These are phyloP conservation scores for Pseudognaphalium luteoalbum DNA, from an alignment of 129 eudicot genomes.

Conservation along the genomic window DNA sequence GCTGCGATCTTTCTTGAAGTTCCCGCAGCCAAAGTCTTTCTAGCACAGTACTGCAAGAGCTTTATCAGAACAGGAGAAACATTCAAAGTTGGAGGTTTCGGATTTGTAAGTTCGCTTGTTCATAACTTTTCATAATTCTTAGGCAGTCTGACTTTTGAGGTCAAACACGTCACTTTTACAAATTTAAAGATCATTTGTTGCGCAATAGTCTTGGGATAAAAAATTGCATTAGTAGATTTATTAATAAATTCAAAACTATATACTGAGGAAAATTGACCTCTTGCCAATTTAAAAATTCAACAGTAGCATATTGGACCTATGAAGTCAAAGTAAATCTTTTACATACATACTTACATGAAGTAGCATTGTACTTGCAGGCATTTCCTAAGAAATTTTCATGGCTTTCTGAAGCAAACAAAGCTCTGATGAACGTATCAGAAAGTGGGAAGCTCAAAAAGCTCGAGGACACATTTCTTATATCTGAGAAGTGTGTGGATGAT, in stretches of 20 bases:
- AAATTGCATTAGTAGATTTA: neutral
- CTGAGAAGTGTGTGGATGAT: slow-evolving; percentile 33
- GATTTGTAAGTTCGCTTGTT: slow-evolving; percentile 45
- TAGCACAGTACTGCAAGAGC: slow-evolving; percentile 56
- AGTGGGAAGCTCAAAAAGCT: slow-evolving; percentile 33
- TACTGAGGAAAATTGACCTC: neutral
- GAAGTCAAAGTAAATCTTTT: neutral
- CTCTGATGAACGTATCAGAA: slow-evolving; percentile 41
- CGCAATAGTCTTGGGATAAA: neutral
- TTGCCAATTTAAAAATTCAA: neutral
- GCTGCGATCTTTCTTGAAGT: slow-evolving; percentile 52
- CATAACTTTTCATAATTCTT: slow-evolving; percentile 2
- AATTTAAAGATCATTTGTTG: neutral
- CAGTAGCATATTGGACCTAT: neutral
- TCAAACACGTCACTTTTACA: neutral
- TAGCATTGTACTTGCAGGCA: neutral
- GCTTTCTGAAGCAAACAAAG: slow-evolving; percentile 18
- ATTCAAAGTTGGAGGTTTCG: slow-evolving; percentile 60
- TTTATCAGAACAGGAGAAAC: slow-evolving; percentile 45
- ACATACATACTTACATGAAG: neutral
- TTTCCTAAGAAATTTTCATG: slow-evolving; percentile 5
- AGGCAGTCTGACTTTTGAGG: neutral
- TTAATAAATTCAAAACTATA: neutral
- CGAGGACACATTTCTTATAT: slow-evolving; percentile 30
- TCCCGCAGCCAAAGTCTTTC: slow-evolving; percentile 52